Evolutionary conservation across 805 yeast genomes (phyloP), one percentile per base, ranked within the genome.

Genomic region (Candida sanyiensis): DNA sequence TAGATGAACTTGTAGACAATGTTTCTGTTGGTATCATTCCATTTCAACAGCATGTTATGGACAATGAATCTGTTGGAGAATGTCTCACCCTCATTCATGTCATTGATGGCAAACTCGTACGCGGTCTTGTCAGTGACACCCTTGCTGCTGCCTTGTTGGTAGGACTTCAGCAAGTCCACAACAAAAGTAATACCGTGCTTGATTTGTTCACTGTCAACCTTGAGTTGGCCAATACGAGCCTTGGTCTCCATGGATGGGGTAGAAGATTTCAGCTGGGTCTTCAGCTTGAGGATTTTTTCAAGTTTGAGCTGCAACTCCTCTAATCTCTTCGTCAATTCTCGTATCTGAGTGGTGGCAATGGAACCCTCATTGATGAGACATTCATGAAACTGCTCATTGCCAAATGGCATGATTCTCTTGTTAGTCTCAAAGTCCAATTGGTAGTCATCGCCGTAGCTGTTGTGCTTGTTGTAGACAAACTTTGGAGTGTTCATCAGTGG

Each of bases 11-110:
- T 71, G 54, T 74, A 71, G 32, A 86, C 62, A 10, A 74, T 63
- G 50, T 87, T 77, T 40, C 96, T 65, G 8, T 79, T 70, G 3
- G 63, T 54, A 44, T 83, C 79, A 57, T 83, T 81, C 96, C 96
- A 88, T 48, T 78, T 83, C 48, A 88, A 55, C 50, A 80, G 75
- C 57, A 86, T 69, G 40, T 81, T 76, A 48, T 87, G 88, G 17
- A 86, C 62, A 43, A 80, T 73, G 57, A 82, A 86, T 35, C 87
- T 64, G 55, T 89, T 88, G 43, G 43, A 43, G 39, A 56, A 56
- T 1, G 48, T 33, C 16, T 41, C 28, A 5, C 37, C 45, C 17
- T 47, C 55, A 16, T 39, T 45, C 9, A 40, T 32, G 21, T 49
- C 43, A 28, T 40, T 37, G 18, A 48, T 35, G 18, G 31, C 37